Conservation (phyloP, 1,284 basidiomycete genomes). For the Ganoderma meredithae region DNA sequence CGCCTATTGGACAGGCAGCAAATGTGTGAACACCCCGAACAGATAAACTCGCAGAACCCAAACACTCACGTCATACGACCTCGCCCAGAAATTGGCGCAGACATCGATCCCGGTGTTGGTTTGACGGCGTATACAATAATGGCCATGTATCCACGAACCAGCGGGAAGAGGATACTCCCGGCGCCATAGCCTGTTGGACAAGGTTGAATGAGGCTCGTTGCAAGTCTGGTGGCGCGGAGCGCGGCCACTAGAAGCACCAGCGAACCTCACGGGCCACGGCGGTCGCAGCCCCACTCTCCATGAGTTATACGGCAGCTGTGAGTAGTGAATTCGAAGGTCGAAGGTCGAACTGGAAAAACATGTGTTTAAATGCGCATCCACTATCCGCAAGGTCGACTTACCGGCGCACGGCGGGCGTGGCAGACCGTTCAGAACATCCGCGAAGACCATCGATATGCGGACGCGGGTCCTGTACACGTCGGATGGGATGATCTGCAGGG, state of each 20-base stretch:
- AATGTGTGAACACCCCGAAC: background rate
- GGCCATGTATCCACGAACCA: background rate
- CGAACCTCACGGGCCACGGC: background rate
- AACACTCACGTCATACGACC: conserved; percentile 1
- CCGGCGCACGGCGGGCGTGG: background rate
- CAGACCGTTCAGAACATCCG: background rate
- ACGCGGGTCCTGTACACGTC: background rate
- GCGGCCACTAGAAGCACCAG: conserved; percentile 1
- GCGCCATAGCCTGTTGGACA: conserved; percentile 3
- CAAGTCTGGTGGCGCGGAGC: background rate
- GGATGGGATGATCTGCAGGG: conserved; percentile 1
- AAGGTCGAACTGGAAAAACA: conserved; percentile 3
- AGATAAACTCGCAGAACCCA: background rate
- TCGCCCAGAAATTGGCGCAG: background rate
- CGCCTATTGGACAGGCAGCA: background rate
- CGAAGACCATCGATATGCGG: conserved; percentile 2
- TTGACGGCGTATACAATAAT: conserved; percentile 3
- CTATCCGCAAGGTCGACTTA: background rate
- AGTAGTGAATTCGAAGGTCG: background rate
- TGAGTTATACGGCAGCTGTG: background rate
- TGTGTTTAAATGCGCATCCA: background rate
- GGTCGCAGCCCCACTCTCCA: background rate
- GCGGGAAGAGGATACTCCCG: background rate
- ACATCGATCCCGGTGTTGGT: background rate
- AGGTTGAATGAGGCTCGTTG: conserved; percentile 1